Evolutionary conservation across 306 rosid genomes (phyloP), one percentile per base, ranked within the genome.

Genomic region (Echinosophora koreensis): DNA sequence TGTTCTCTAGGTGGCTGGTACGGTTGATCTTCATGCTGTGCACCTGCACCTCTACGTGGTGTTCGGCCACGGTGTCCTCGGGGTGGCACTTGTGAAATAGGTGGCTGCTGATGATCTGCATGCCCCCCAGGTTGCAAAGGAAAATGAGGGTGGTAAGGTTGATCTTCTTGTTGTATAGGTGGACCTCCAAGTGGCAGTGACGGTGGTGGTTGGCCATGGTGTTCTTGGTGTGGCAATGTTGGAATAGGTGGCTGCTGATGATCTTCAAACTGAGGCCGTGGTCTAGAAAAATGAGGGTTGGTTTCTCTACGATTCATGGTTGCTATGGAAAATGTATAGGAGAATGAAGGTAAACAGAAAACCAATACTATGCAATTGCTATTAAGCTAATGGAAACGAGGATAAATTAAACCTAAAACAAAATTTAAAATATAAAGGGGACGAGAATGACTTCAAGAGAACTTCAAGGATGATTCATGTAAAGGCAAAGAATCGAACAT

Each of bases 401-500:
- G 62, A 57, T 56, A 50, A 70, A 76, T 73, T 65, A 78, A 38
- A 51, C 49, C 57, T 8, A 70, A 82, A 59, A 63, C 69, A 16
- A 55, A 75, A 34, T 66, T 56, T 73, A 63, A 68, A 27, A 59
- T 54, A 61, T 68, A 73, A 83, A 76, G 76, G 64, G 59, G 60
- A 77, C 37, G 88, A 70, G 95, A 85, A 94, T 90, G 83, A 90
- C 98, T 92, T 94, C 87, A 69, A 66, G 81, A 68, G 5, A 87
- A 94, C 91, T 90, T 86, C 89, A 90, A 88, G 97, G 91, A 95
- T 88, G 85, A 77, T 88, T 95, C 76, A 61, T 62, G 38, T 17
- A 77, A 80, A 85, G 96, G 97, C 64, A 95, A 92, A 84, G 99
- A 86, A 95, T 92, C 91, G 79, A 58, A 81, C 69, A 61, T 61